A percentile compares a stretch with the other conserved stretches of the same genome.
phyloP scores from a whole-genome alignment of 495 filamentous ascomycete genomes.

The Penicillium argentinense region DNA sequence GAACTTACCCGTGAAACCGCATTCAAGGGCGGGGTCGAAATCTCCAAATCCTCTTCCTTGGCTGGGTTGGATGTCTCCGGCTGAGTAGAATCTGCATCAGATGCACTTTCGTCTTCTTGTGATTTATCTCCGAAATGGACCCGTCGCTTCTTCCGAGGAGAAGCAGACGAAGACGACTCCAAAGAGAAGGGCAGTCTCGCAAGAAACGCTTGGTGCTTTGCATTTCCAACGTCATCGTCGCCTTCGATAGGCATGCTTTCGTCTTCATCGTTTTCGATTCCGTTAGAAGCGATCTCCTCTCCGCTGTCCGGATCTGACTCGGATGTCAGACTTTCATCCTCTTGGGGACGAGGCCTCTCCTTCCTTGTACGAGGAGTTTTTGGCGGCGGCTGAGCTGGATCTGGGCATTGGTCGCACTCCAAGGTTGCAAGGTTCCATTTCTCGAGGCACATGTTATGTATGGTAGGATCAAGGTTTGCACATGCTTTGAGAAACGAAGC shows the following conservation, averaged over 20 bases:
- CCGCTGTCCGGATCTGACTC: constrained; percentile 15
- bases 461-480: constrained; percentile 55
- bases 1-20: constrained; percentile 10
- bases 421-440: constrained; percentile 57
- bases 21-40: constrained; percentile 32
- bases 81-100: too few relatives aligned
- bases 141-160: constrained; percentile 4
- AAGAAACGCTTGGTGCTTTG: background rate
- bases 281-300: background rate
- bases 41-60: constrained; percentile 24
- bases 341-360: constrained; percentile 21
- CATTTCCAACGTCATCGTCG: background rate
- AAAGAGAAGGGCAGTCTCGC: background rate
- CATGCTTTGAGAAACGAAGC: constrained; percentile 51
- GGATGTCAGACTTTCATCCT: constrained; percentile 37
- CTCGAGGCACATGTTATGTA: constrained; percentile 57
- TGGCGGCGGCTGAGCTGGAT: constrained; percentile 34
- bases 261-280: background rate
- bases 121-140: background rate
- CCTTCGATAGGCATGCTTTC: background rate
- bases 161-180: background rate
- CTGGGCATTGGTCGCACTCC: constrained; percentile 47
- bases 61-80: constrained; percentile 6
- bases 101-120: background rate
- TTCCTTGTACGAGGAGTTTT: constrained; percentile 20